phyloP scores from a whole-genome alignment of 2,329 filamentous ascomycete genomes.

The Colletotrichum sp. region DNA sequence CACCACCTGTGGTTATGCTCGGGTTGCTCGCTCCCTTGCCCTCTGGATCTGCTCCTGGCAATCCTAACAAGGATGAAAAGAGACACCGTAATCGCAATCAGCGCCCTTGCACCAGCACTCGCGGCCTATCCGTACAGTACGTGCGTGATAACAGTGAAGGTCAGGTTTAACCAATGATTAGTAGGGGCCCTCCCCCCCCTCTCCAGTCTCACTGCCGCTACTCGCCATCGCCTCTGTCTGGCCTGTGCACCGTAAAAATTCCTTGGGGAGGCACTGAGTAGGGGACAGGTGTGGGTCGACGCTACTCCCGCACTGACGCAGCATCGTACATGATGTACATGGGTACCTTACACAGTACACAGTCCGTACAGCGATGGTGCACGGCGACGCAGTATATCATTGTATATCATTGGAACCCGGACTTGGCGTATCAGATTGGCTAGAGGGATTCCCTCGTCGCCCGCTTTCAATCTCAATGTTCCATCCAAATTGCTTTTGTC shows the following conservation, averaged over 20 bases:
- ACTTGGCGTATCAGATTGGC: constrained; percentile 6
- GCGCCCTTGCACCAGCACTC: background rate
- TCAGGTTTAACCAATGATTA: background rate
- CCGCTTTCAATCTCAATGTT: background rate
- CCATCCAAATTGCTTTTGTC: background rate
- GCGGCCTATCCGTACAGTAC: background rate
- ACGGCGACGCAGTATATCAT: background rate
- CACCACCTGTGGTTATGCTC: background rate
- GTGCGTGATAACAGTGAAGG: background rate
- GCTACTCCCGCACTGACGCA: background rate
- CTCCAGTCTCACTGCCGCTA: background rate
- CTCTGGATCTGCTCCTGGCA: background rate
- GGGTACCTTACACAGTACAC: background rate
- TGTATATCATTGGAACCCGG: background rate
- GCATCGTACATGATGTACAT: background rate
- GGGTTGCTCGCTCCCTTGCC: background rate
- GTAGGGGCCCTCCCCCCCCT: no score
- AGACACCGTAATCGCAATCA: background rate
- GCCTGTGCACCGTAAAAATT: background rate
- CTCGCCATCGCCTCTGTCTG: background rate
- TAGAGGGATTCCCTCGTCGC: background rate
- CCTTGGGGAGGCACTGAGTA: background rate
- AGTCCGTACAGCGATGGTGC: background rate
- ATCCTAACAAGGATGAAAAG: background rate
- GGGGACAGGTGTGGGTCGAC: background rate